Evolutionary conservation across 768 basidiomycete species (phyloP).

Genomic region (Strobilomyces confusus): DNA sequence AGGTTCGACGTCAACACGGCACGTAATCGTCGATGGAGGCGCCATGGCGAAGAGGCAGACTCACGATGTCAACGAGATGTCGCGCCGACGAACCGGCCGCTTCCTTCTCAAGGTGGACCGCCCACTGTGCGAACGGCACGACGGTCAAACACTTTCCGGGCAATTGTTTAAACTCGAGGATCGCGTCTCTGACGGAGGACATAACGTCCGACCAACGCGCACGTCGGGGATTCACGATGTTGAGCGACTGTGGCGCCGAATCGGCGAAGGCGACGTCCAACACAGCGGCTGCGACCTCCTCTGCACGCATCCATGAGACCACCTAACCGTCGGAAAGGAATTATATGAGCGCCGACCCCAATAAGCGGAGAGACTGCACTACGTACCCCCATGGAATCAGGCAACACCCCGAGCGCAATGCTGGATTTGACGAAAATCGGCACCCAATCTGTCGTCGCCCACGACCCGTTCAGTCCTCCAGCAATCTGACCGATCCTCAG

Average conservation of each 20-base stretch:
- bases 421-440: slow-evolving; percentile 1
- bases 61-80: neutral
- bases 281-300: neutral
- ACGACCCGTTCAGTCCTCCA: neutral
- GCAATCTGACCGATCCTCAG: neutral
- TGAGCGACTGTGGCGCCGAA: neutral
- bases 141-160: neutral
- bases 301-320: neutral
- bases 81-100: neutral
- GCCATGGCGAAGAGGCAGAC: neutral
- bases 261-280: neutral
- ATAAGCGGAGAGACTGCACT: neutral
- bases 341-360: neutral
- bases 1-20: neutral
- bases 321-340: neutral
- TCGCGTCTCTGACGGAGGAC: neutral
- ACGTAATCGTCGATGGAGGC: neutral
- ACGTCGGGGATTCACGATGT: neutral
- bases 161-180: neutral
- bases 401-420: neutral
- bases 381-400: neutral
- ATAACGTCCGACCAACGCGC: neutral
- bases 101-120: neutral
- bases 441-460: neutral
- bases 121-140: neutral